Percentiles rank a stretch among this genome's conserved stretches.
phyloP scores from a whole-genome alignment of 2,329 filamentous ascomycete genomes.

The Periconia macrospinosa region DNA sequence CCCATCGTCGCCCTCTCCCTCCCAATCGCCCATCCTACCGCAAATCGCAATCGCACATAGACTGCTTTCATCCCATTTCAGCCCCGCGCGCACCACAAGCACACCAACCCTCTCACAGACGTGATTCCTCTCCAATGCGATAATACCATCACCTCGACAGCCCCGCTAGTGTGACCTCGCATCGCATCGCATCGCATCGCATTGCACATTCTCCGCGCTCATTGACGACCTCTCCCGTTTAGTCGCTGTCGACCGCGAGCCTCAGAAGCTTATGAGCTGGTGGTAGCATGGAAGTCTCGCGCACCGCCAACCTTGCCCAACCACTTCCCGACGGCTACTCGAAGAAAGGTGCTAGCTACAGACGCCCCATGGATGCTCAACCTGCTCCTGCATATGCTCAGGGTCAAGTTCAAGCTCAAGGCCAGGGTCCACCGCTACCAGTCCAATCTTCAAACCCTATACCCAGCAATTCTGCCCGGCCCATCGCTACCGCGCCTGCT shows the following conservation, averaged over 20 bases:
- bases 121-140: background rate
- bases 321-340: constrained; percentile 30
- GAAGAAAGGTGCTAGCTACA: constrained; percentile 37
- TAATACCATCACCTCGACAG: background rate
- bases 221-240: background rate
- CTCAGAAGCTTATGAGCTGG: constrained; percentile 18
- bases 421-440: constrained; percentile 6
- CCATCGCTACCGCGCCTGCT: constrained; percentile 17
- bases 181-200: background rate
- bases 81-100: background rate
- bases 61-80: background rate
- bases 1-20: background rate
- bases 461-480: constrained; percentile 31
- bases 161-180: background rate
- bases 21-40: background rate
- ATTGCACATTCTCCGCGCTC: background rate
- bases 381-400: constrained; percentile 13
- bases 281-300: constrained; percentile 33
- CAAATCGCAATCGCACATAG: constrained; percentile 1
- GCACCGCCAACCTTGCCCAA: constrained; percentile 22
- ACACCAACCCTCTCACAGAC: background rate
- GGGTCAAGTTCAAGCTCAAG: background rate
- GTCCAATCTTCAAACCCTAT: background rate
- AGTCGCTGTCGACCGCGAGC: background rate
- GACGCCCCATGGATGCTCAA: constrained; percentile 34